Percentiles rank a stretch among this genome's conserved stretches.
These are phyloP conservation scores for Zymoseptoria passerinii DNA, from an alignment of 2,329 filamentous ascomycete species.

Conservation along the genomic window DNA sequence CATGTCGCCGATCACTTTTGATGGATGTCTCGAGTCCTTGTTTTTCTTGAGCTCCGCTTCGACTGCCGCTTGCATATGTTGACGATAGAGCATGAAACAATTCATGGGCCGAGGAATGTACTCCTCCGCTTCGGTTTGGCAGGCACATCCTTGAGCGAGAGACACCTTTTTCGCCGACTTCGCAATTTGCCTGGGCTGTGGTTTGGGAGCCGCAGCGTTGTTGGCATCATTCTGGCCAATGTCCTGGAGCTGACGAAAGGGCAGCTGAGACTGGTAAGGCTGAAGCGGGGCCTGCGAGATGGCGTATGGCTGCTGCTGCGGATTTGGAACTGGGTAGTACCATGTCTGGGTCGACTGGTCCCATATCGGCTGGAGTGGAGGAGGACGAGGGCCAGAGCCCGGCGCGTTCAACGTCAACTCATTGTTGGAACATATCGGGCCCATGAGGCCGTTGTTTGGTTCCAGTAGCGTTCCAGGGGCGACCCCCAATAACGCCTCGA, in stretches of 20 bases:
- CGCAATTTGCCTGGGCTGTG: neutral
- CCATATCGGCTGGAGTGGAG: neutral
- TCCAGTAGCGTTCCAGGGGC: neutral
- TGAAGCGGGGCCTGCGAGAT: neutral
- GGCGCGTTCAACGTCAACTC: neutral
- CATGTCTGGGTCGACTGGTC: neutral
- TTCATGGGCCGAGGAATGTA: neutral
- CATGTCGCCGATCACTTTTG: neutral
- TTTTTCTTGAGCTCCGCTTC: neutral
- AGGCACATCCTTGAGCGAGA: neutral
- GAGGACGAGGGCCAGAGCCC: neutral
- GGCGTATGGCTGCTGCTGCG: neutral
- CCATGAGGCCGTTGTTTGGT: neutral
- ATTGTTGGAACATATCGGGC: neutral
- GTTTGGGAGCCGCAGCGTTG: neutral
- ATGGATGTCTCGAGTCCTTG: no score
- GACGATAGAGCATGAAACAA: slow-evolving; percentile 2
- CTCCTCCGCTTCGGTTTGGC: neutral
- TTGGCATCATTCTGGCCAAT: neutral
- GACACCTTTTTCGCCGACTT: neutral
- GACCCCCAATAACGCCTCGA: neutral
- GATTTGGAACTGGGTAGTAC: neutral
- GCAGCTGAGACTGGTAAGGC: neutral
- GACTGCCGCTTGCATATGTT: neutral
- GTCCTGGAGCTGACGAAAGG: neutral